Base-by-base conservation (phyloP, 345 rosid genomes). In the Salix koriyanagi region DNA sequence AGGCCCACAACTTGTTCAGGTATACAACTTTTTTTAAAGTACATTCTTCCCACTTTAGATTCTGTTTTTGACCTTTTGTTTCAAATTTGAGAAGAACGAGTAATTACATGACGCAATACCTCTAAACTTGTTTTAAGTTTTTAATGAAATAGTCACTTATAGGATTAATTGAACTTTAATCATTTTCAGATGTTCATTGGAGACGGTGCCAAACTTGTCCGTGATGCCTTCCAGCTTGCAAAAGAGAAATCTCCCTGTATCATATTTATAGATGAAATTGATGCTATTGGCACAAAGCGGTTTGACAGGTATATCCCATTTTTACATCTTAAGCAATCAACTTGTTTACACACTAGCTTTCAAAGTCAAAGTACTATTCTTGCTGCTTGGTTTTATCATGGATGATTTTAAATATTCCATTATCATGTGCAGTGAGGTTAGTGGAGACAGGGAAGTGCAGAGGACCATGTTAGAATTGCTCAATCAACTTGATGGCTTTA, bases 211-310 rank as follows among this genome's bases (percentile, higher is more conserved):
- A 96, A 96, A 83, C 97, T 96, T 84, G 99, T 96, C 21, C 97
- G 98, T n/a, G 99, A 96, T 91, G 97, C 99, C 34, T 96, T 96
- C 85, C 99, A 91, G 76, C 97, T 96, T 41, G 99, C 99, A 32
- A 96, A 96, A 80, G 99, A 96, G 83, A 96, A 96, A 82, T 96
- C 99, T 66, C 99, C 99, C 4, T 96, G 99, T 88, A 96, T 96
- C 83, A 96, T 96, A 78, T 96, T 96, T 79, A 94, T 96, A 28
- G 99, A 96, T 83, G 99, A 96, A 87, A 96, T 96, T 32, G 99
- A 96, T 75, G 98, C 99, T 13, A 96, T 96, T 65, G 99, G 99
- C 10, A 94, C 99, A 25, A 96, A 96, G 88, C 93, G 98, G 65
- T 96, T 96, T 39, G 99, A 96, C 80, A 96, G 99, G 99, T 94